Evolutionary conservation across 2,329 filamentous ascomycete genomes (phyloP), one percentile per base, ranked within the genome.

Genomic region (Penicillium sp.): DNA sequence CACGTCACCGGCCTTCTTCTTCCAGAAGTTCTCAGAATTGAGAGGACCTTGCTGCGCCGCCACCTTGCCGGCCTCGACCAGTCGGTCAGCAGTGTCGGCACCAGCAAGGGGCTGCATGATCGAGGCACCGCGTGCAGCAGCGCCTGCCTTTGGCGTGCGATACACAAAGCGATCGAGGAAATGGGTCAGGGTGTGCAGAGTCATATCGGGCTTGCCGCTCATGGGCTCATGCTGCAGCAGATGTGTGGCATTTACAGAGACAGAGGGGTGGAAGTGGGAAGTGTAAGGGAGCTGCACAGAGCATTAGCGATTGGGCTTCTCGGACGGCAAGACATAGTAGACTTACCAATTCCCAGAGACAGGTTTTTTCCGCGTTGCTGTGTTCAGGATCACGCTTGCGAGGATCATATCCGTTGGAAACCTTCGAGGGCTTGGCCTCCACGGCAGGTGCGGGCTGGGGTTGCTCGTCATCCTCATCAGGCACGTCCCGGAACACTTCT

Each of bases 101-200:
- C 81, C 80, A 36, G 79, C 77, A 58, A 96, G 79, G 26, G 94
- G 93, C 67, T 98, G 93, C 93, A 98, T 98, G 65, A 98, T 94
- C 17, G 89, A 96, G 18, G 79, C 77, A 34, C 94, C 94, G 49
- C 87, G 86, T 19, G 80, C 75, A 14, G 67, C 63, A 11, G 77
- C 78, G 3, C 81, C 54, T 5, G 65, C 73, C 74, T 95, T 95
- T 47, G 91, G 83, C 56, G 93, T 95, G 53, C 87, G 84, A 76
- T 97, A 98, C n/a, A 95, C 88, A 65, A 98, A 98, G 55, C 94
- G 90, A 69, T 98, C 93, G 42, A 98, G 76, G 75, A 98, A 98
- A 64, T 94, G 86, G 59, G 93, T 93, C 33, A 98, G 78, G 1
- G 87, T 93, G 64, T 97, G 91, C 42, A 88, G 83, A 11, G 86